Conservation (phyloP, 345 rosid species). For the Corchorus olitorius region DNA sequence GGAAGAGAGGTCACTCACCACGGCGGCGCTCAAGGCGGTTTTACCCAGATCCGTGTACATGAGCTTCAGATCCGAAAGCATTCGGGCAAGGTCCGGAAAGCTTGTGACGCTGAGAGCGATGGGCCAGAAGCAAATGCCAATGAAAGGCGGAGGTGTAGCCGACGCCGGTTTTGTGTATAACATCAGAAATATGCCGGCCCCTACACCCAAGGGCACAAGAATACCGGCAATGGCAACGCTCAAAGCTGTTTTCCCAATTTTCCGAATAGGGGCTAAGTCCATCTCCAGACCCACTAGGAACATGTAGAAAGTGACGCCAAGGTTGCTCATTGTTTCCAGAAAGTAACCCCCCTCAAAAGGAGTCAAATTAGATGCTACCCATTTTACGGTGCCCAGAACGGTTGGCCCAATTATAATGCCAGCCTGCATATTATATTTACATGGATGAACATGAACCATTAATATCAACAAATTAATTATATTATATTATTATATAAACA, state of each 20-base stretch:
- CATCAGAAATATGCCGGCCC: conserved; percentile 26
- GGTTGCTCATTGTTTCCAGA: conserved; percentile 19
- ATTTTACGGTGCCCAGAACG: not conserved
- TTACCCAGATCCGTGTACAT: conserved; percentile 49
- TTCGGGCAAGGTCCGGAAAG: conserved; percentile 44
- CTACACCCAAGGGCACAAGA: conserved; percentile 28
- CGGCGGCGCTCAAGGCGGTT: conserved; percentile 39
- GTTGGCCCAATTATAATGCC: not conserved
- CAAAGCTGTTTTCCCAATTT: conserved; percentile 9
- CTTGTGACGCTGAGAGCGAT: conserved; percentile 48
- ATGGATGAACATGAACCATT: not conserved
- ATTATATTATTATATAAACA: not conserved
- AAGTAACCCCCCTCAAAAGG: conserved; percentile 19
- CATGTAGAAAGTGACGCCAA: conserved; percentile 25
- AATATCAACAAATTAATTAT: not conserved
- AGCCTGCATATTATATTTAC: conserved; percentile 1
- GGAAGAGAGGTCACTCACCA: conserved; percentile 34
- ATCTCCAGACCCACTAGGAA: conserved; percentile 27
- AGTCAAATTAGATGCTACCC: not conserved
- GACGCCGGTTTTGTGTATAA: not conserved
- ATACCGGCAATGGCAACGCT: conserved; percentile 35
- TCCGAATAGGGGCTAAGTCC: conserved; percentile 21
- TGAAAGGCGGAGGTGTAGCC: not conserved
- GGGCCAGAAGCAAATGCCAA: conserved; percentile 35
- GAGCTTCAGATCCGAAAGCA: conserved; percentile 47